Conservation (phyloP, 2,329 filamentous ascomycete species). For the Scolecobasidium constrictum region DNA sequence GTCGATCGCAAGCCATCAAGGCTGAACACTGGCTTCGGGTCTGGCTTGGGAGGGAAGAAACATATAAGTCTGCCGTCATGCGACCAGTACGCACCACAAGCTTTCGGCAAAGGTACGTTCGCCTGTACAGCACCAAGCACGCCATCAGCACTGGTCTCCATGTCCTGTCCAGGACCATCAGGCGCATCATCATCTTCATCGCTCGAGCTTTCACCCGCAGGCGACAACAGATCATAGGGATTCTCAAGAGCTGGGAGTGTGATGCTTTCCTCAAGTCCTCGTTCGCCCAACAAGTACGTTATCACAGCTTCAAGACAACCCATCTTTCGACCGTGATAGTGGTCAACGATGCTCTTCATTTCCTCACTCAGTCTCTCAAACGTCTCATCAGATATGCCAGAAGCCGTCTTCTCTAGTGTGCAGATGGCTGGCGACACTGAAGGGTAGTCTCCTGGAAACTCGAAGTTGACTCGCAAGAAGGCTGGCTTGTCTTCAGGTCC, state of each 20-base stretch:
- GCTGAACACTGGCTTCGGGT: constrained; percentile 39
- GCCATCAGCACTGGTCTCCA: constrained; percentile 39
- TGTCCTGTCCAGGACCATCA: constrained; percentile 28
- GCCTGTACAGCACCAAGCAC: constrained; percentile 37
- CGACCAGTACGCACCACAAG: constrained; percentile 46
- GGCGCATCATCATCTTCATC: constrained; percentile 51
- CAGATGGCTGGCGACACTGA: constrained; percentile 38
- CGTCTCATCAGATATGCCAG: constrained; percentile 39
- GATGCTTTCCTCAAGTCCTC: constrained; percentile 46
- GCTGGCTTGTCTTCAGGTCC: constrained; percentile 38
- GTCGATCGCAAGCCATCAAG: constrained; percentile 37
- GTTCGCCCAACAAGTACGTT: constrained; percentile 49
- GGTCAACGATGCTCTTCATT: constrained; percentile 43
- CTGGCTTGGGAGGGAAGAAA: constrained; percentile 44
- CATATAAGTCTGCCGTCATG: constrained; percentile 46
- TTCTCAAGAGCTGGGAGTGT: constrained; percentile 47
- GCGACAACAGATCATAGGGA: constrained; percentile 19
- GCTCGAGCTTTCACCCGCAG: constrained; percentile 68
- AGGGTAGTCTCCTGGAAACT: constrained; percentile 48
- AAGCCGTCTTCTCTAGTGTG: constrained; percentile 45
- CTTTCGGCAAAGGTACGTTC: constrained; percentile 52
- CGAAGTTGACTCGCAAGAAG: constrained; percentile 46
- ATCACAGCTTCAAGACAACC: constrained; percentile 52
- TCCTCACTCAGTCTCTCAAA: constrained; percentile 39
- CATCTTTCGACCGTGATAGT: constrained; percentile 40